phyloP scores from a whole-genome alignment of 2,329 filamentous ascomycete species.

The Botrytis pseudocinerea region DNA sequence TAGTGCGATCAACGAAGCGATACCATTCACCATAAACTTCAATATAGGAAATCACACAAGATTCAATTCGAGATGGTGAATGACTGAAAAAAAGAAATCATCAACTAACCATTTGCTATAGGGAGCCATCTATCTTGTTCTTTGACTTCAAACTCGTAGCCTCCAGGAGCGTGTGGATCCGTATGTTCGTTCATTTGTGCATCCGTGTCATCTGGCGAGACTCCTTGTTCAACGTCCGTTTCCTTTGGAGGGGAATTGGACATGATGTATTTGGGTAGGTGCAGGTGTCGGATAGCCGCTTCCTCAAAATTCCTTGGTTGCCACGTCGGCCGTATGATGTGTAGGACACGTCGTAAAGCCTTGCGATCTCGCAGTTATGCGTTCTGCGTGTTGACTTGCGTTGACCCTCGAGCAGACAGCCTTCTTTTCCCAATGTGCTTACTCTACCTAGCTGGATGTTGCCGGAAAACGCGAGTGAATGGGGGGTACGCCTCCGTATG shows the following conservation, averaged over 20 bases:
- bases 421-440: slow-evolving; percentile 31
- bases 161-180: slow-evolving; percentile 47
- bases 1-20: slow-evolving; percentile 51
- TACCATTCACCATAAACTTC: slow-evolving; percentile 46
- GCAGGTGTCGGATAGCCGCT: slow-evolving; percentile 43
- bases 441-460: slow-evolving; percentile 34
- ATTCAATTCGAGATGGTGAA: slow-evolving; percentile 52
- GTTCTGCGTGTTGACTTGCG: slow-evolving; percentile 29
- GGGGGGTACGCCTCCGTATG: slow-evolving; percentile 29
- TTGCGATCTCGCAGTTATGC: slow-evolving; percentile 32
- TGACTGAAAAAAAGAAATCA: slow-evolving; percentile 27
- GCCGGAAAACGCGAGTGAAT: slow-evolving; percentile 33
- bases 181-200: slow-evolving; percentile 78
- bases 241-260: slow-evolving; percentile 94
- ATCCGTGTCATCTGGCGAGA: slow-evolving; percentile 87
- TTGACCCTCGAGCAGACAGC: slow-evolving; percentile 35
- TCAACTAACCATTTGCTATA: slow-evolving; percentile 98
- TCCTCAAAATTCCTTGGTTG: slow-evolving; percentile 39
- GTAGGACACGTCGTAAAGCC: slow-evolving; percentile 32
- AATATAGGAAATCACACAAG: slow-evolving; percentile 48
- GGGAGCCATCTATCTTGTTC: slow-evolving; percentile 99
- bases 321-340: slow-evolving; percentile 38
- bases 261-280: slow-evolving; percentile 76
- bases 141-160: slow-evolving; percentile 97
- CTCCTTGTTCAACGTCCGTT: slow-evolving; percentile 83